Base-by-base conservation (phyloP, 1,139 yeast species). In the Blastobotrys indianensis region DNA sequence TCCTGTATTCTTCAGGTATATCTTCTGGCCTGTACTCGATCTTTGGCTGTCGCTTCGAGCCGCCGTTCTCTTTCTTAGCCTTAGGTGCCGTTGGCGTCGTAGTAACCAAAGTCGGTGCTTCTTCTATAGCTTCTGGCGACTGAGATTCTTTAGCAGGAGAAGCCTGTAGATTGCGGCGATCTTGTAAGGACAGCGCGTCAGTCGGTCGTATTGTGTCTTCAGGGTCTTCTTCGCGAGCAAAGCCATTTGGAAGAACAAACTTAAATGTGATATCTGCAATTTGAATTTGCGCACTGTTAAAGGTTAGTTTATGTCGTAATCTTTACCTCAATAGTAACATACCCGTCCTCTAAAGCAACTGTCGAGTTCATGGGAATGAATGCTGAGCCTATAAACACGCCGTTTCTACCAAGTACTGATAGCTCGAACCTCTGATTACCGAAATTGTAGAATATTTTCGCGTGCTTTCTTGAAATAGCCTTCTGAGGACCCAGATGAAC, bases 341-440 rank as follows among this genome's bases (percentile, higher is more conserved):
- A 58, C 59, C 68, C 67, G 65, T 90, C 88, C 11, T 72, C 71
- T 47, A 92, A 70, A 1, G 95, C 95, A 4, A 88, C 87, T 0
- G 97, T 90, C 38, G 85, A 80, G 9, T 95, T 97, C 51, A 85
- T 79, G 60, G 86, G 96, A 10, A 90, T 82, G 63, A 88, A 92
- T 30, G 72, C 72, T 56, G 88, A 95, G 64, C 90, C 92, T 2
- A 92, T 95, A 70, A 90, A 92, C 0, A 97, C 97, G 31, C 98
- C 98, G 62, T 92, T 92, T 57, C 95, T 75, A 17, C 98, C 98
- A 55, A 88, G 72, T 3, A 92, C 88, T 9, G 94, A 82, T 37
- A 92, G 67, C 66, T 90, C 97, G 61, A 90, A 92, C 54, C 94
- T 68, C 61, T 88, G 97, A 4, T 94, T 86, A 4, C 96, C 97